Percentiles rank a stretch among this genome's conserved stretches.
phyloP scores from a whole-genome alignment of 192 early-diverging fungal species.

The Coemansia sp. region DNA sequence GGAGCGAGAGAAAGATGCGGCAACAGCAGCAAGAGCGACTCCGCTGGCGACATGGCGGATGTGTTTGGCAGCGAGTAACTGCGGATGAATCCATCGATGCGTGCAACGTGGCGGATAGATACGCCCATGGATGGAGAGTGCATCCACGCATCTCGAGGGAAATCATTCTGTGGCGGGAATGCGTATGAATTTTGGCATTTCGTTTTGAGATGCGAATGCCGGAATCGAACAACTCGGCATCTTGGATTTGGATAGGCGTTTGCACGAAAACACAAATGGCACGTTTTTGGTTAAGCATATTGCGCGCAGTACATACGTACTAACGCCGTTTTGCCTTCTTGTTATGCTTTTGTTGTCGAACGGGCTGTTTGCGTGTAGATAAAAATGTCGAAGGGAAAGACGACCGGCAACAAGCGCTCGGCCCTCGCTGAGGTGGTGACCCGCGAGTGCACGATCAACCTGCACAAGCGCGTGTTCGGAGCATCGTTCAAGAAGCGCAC shows the following conservation, averaged over 20 bases:
- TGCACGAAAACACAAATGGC: too few species aligned
- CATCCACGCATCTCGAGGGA: too few species aligned
- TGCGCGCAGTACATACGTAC: neutral
- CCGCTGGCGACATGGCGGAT: neutral
- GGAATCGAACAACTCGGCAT: too few species aligned
- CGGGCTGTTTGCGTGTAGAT: conserved; percentile 1
- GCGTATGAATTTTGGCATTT: too few species aligned
- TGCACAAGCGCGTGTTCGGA: conserved; percentile 85
- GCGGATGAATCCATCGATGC: conserved; percentile 2
- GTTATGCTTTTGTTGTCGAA: too few species aligned
- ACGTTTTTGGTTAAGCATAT: too few species aligned
- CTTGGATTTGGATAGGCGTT: too few species aligned
- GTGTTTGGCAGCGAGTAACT: neutral
- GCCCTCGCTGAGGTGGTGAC: conserved; percentile 87
- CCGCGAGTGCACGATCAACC: conserved; percentile 98
- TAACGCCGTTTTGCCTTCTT: neutral
- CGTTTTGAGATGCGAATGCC: too few species aligned
- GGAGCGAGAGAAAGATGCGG: neutral
- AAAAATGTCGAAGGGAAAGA: conserved; percentile 72
- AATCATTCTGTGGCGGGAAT: too few species aligned
- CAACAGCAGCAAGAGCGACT: neutral
- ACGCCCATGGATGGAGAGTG: too few species aligned
- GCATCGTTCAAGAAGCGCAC: conserved; percentile 96
- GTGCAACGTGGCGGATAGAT: too few species aligned
- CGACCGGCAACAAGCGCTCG: conserved; percentile 69